Evolutionary conservation across 2,329 filamentous ascomycete species (phyloP), one percentile per base, ranked within the genome.

Genomic region (Alternaria viburni): DNA sequence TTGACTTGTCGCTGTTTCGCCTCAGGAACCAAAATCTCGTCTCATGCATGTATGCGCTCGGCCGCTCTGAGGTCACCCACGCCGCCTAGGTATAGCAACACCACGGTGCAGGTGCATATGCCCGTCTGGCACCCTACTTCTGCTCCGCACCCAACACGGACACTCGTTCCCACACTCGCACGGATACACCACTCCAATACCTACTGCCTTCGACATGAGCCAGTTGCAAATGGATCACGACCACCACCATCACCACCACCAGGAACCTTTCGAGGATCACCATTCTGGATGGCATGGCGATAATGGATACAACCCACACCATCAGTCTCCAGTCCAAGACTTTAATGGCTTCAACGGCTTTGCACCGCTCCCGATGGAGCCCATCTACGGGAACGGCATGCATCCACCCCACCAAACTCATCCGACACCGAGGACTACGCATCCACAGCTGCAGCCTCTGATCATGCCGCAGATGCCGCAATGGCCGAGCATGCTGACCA

Each of bases 401-500:
- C 79, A 80, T 49, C 79, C 79, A 62, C 79, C 80, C 30, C 74
- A 77, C 51, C 69, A 70, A 28, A 55, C 64, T 28, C 71, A 74
- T 36, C 70, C 66, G 52, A 63, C 72, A 13, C 69, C 72, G 3
- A 76, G 79, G 59, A 79, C 78, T 11, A 77, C 75, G 21, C 78
- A 81, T 67, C 75, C 78, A 55, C 79, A 81, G 54, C 74, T 81
- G 9, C 79, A 81, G 59, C 80, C 80, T 30, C 67, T 81, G 67
- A 81, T 81, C 55, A 81, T 80, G 70, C 70, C 71, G 19, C 71
- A 74, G 47, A 81, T 80, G 69, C 70, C 71, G n/a, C 71, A 74
- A 58, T 81, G 79, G 80, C 80, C 80, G 57, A 80, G 78, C 67
- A 80, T 81, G 78, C 74, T 81, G 69, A 81, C 79, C 17, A 80